Percentiles rank a stretch among this genome's conserved stretches.
Evolutionary conservation across 2,329 filamentous ascomycete species (phyloP).

Genomic region (Calonectria pteridis): DNA sequence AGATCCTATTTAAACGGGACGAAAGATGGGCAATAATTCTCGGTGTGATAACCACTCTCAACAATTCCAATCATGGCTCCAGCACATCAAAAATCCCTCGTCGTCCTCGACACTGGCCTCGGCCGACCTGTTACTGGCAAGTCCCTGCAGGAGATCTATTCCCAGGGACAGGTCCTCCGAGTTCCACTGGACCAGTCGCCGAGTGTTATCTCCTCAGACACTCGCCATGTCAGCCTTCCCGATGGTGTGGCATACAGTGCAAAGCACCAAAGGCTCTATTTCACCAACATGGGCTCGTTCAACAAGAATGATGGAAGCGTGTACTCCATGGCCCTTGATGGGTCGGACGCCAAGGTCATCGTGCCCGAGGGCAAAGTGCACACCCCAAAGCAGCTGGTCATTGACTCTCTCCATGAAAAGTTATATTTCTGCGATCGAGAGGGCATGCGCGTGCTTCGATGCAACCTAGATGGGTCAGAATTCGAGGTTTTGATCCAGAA

Average conservation of each 20-base stretch:
- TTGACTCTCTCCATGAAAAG: constrained; percentile 46
- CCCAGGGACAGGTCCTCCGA: background rate
- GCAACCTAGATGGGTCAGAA: constrained; percentile 53
- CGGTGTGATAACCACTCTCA: background rate
- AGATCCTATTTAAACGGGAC: background rate
- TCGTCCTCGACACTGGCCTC: background rate
- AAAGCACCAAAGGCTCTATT: background rate
- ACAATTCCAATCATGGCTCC: background rate
- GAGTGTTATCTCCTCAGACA: background rate
- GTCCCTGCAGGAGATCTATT: background rate
- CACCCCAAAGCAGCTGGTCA: constrained; percentile 61
- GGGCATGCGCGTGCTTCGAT: constrained; percentile 55
- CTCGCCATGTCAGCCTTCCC: background rate
- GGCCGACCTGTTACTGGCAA: background rate
- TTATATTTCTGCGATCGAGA: constrained; percentile 61
- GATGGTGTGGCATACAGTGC: constrained; percentile 1
- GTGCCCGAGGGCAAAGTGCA: constrained; percentile 58
- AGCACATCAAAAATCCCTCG: background rate
- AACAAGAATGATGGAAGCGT: constrained; percentile 57
- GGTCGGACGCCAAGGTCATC: constrained; percentile 57
- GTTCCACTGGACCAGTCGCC: background rate
- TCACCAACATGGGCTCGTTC: constrained; percentile 55
- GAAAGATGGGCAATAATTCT: background rate
- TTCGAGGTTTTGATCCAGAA: constrained; percentile 56
- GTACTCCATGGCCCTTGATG: constrained; percentile 61